These are phyloP conservation scores for Tagetes patula DNA, from an alignment of 129 eudicot genomes.

Conservation along the genomic window DNA sequence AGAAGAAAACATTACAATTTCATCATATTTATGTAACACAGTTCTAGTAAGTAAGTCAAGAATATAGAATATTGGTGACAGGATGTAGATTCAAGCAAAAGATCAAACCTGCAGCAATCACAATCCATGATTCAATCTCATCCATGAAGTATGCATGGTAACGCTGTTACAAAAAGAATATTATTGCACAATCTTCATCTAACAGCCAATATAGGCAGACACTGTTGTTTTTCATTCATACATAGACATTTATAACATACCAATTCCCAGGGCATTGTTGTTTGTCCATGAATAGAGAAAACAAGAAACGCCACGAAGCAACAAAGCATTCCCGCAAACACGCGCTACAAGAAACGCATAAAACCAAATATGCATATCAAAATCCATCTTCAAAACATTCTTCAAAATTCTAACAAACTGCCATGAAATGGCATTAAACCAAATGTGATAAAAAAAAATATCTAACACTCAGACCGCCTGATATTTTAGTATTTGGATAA, in stretches of 20 bases:
- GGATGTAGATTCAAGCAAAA: background rate
- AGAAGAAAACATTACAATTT: background rate
- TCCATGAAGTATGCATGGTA: slow-evolving; percentile 93
- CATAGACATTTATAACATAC: slow-evolving; percentile 37
- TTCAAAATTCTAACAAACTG: background rate
- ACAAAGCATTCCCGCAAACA: slow-evolving; percentile 55
- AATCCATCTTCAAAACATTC: background rate
- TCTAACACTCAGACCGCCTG: no score
- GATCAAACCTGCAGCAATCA: slow-evolving; percentile 73
- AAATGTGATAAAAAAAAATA: background rate
- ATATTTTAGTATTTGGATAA: no score
- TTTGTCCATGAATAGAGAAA: slow-evolving; percentile 73
- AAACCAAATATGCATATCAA: slow-evolving; percentile 6
- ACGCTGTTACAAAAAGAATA: slow-evolving; percentile 47
- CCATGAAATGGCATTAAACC: background rate
- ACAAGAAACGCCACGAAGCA: slow-evolving; percentile 63
- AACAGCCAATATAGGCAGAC: background rate
- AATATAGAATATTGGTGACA: background rate
- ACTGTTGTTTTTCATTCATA: background rate
- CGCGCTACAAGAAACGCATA: slow-evolving; percentile 40
- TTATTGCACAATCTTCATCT: background rate
- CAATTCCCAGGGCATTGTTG: slow-evolving; percentile 84
- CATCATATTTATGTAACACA: background rate
- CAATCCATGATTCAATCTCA: slow-evolving; percentile 74
- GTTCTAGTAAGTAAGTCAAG: background rate